A percentile compares a stretch with the other conserved stretches of the same genome.
phyloP scores from a whole-genome alignment of 176 grass and related monocot genomes.

The Bromus sterilis region DNA sequence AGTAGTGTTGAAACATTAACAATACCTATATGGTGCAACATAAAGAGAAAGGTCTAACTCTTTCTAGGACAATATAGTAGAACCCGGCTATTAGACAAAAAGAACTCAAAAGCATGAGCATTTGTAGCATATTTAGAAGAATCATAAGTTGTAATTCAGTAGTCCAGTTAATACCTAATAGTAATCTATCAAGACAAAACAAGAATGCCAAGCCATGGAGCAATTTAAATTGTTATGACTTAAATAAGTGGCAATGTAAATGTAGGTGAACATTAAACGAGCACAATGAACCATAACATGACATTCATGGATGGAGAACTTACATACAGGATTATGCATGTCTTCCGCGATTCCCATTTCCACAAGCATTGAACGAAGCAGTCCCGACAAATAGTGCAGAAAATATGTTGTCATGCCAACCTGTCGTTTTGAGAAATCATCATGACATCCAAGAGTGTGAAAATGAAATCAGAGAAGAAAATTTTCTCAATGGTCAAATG shows the following conservation, averaged over 20 bases:
- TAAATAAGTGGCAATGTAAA: background rate
- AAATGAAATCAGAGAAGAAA: slow-evolving; percentile 6
- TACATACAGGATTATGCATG: slow-evolving; percentile 99
- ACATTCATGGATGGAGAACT: slow-evolving; percentile 38
- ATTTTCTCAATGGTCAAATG: background rate
- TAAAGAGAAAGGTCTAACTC: background rate
- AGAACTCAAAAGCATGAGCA: background rate
- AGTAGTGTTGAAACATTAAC: background rate
- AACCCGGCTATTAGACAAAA: background rate
- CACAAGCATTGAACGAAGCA: slow-evolving; percentile 56
- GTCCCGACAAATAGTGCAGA: slow-evolving; percentile 62
- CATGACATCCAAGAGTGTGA: background rate
- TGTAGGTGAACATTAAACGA: background rate
- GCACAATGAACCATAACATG: slow-evolving; percentile 9
- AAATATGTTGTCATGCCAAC: slow-evolving; percentile 65
- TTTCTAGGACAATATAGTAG: background rate
- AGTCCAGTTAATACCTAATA: background rate
- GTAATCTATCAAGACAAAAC: background rate
- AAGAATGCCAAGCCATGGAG: background rate
- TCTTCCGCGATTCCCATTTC: slow-evolving; percentile 96
- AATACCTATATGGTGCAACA: background rate
- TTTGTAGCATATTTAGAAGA: background rate
- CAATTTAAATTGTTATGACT: background rate
- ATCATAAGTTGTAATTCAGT: background rate
- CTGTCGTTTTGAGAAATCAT: slow-evolving; percentile 38